Conservation (phyloP, 768 basidiomycete species). For the Suillus paluster region DNA sequence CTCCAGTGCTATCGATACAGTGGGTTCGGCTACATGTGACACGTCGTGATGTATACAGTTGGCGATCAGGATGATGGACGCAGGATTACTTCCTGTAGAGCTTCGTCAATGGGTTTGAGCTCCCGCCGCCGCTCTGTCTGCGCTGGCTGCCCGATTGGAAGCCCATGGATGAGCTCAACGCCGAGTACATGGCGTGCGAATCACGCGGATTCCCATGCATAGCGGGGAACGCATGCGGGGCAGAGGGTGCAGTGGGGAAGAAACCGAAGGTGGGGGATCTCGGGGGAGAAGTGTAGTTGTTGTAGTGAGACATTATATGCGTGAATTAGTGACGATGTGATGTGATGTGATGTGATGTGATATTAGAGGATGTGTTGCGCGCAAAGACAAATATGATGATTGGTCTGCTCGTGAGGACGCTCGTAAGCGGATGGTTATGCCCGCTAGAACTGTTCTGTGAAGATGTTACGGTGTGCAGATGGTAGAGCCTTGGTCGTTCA, state of each 20-base stretch:
- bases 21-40: conserved; percentile 15
- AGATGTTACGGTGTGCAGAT: conserved; percentile 12
- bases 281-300: conserved; percentile 44
- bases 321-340: conserved; percentile 11
- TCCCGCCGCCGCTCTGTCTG: conserved; percentile 26
- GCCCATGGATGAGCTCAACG: conserved; percentile 42
- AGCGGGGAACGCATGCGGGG: conserved; percentile 59
- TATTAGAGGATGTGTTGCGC: conserved; percentile 8
- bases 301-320: conserved; percentile 49
- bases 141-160: conserved; percentile 26
- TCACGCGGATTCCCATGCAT: conserved; percentile 68
- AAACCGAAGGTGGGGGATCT: conserved; percentile 61
- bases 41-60: conserved; percentile 11
- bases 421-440: conserved; percentile 4
- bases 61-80: conserved; percentile 7
- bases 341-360: background rate
- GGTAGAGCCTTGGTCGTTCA: background rate
- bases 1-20: conserved; percentile 30
- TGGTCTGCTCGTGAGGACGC: conserved; percentile 5
- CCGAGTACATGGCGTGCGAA: conserved; percentile 60
- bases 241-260: conserved; percentile 58
- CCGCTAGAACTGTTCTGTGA: background rate
- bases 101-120: conserved; percentile 39
- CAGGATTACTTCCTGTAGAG: conserved; percentile 36
- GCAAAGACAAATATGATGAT: conserved; percentile 8